Evolutionary conservation across 2,329 filamentous ascomycete genomes (phyloP), one percentile per base, ranked within the genome.

Genomic region (Penicillium janthinellum): DNA sequence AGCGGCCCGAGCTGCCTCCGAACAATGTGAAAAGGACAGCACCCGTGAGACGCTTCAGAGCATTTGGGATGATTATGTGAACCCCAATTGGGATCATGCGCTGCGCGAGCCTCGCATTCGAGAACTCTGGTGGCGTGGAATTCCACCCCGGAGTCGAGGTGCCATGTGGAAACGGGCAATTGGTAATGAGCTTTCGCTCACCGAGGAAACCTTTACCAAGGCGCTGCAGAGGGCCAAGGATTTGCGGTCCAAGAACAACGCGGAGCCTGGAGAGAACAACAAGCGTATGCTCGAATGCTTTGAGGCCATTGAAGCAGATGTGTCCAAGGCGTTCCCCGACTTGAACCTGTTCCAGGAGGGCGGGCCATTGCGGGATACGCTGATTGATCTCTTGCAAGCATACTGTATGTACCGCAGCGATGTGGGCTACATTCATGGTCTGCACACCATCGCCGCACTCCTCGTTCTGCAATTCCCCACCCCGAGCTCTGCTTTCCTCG

Each of bases 111-210:
- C 80, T 22, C 78, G 82, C 6, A 85, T 82, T 2, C 80, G 86
- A 28, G 84, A 87, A 69, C 79, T 88, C 38, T 88, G 86, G 84
- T 88, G 86, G 86, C 82, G 84, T 60, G 86, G 86, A 25, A 81
- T 88, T 14, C 82, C 84, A 0, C 79, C 85, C 3, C 80, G 81
- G 60, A 80, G 79, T 58, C 78, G 86, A 60, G 86, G 84, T 17
- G 67, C 78, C 25, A 85, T 87, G 37, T 88, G 86, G 86, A 77
- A 80, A 61, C 81, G 79, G 58, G 85, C 85, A 1, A 79, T 88
- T 52, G 86, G 85, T 39, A 88, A 88, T 62, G 84, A 87, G 58
- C 79, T 88, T 5, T 80, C 81, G 37, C 75, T 88, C 35, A 83
- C 81, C 1, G 77, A 82, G 14, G 76, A 81, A 14, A 84, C 83